Base-by-base conservation (phyloP, 2,329 filamentous ascomycete species). In the Aurifilum marmelostoma region DNA sequence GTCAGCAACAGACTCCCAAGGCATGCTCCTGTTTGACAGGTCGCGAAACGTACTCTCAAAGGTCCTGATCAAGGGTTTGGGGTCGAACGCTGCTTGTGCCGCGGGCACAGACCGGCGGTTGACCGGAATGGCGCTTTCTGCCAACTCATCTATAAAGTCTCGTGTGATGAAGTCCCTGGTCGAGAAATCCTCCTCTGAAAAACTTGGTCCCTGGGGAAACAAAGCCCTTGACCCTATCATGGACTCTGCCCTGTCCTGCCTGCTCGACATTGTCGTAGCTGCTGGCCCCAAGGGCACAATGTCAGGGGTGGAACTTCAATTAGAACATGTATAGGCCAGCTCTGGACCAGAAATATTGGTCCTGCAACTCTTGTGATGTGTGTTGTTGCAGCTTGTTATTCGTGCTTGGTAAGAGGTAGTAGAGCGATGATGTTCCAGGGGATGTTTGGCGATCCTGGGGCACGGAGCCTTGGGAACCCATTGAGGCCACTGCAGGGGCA, bases 111-210 rank as follows among this genome's bases (percentile, higher is more conserved):
- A 97, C 70, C 92, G 91, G 66, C 96, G 92, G 76, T 90, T 92
- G 29, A 86, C 84, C n/a, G 92, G 90, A 47, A 93, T 87, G 29
- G 93, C 92, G 74, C 86, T 92, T 72, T 98, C 94, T 64, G 95
- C 96, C 69, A 99, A 89, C 65, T 91, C 89, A 79, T 99, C 97
- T 75, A 99, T 91, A 78, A 99, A 99, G 82, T 99, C 96, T 76
- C 97, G 94, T 73, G 98, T 95, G 72, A 98, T 97, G 77, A 98
- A 99, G 81, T 98, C 96, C 75, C 92, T 92, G 78, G 86, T 92
- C 68, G 92, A 92, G 80, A 94, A 93, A 81, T 94, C 94, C 59
- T 97, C 93, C 71, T 98, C 85, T 12, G 89, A 93, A 82, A 97
- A 97, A 79, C 87, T 91, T 71, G 93, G 92, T 52, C 91, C 92